Evolutionary conservation across 1,139 yeast genomes (phyloP).

Genomic region (Candida freyschussii): DNA sequence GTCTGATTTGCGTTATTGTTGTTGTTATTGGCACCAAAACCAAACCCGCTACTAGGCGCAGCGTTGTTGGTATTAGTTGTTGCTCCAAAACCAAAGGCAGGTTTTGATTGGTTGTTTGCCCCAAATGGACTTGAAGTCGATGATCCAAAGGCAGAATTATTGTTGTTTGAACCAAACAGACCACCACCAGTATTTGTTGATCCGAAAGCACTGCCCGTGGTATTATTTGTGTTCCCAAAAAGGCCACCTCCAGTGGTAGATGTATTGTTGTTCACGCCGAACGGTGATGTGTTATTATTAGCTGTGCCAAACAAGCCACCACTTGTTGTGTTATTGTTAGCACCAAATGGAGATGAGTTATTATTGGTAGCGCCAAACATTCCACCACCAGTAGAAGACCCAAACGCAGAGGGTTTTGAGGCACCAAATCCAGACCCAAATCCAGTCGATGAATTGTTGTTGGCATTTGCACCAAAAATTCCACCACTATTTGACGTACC

Average conservation of each 20-base stretch:
- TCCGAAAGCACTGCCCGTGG: constrained; percentile 25
- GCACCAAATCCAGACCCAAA: constrained; percentile 23
- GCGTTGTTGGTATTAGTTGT: constrained; percentile 9
- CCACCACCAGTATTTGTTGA: constrained; percentile 21
- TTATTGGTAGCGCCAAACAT: constrained; percentile 11
- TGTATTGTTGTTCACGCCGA: constrained; percentile 8
- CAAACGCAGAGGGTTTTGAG: constrained; percentile 18
- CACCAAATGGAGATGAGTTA: constrained; percentile 23
- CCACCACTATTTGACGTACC: constrained; percentile 26
- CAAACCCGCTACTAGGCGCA: constrained; percentile 7
- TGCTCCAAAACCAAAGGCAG: constrained; percentile 19
- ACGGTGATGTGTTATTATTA: constrained; percentile 22
- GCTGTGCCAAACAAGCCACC: constrained; percentile 11
- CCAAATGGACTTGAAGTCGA: constrained; percentile 30
- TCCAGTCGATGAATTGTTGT: constrained; percentile 16
- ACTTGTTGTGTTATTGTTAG: constrained; percentile 11
- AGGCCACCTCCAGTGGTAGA: constrained; percentile 1
- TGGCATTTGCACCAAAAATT: constrained; percentile 27
- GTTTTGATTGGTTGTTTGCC: constrained; percentile 16
- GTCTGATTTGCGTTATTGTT: constrained; percentile 6
- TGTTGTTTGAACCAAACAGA: constrained; percentile 26
- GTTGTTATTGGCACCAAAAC: constrained; percentile 13
- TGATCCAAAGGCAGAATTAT: constrained; percentile 25
- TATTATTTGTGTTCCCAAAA: constrained; percentile 8
- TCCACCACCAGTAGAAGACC: constrained; percentile 16